Evolutionary conservation across 345 rosid species (phyloP), one percentile per base, ranked within the genome.

Genomic region (Pistacia vera): DNA sequence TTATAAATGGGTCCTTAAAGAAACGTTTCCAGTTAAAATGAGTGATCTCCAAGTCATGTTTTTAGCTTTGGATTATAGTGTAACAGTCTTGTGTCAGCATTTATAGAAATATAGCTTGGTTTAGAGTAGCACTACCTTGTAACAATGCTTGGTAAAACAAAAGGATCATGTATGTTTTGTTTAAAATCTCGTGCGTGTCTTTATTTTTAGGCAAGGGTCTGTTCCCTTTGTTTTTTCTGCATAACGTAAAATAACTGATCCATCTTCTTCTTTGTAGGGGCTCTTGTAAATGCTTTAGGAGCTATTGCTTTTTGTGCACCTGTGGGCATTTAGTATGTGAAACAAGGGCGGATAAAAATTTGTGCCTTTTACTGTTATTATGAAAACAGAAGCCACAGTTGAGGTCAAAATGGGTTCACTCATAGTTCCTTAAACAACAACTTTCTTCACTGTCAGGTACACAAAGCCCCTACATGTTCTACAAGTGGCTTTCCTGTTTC

Each of bases 271-370:
- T 63, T 30, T 84, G 68, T 46, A 95, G 99, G 98, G 60, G 97
- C 97, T 73, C 52, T 90, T 10, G 11, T 88, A 36, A 92, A 89
- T 86, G 91, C 91, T 66, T 67, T 91, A 75, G 97, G 96, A 86
- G 97, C 97, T 41, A 70, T 93, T 80, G 88, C 86, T 69, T 83
- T 96, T 86, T 98, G 97, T 22, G 92, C 97, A 75, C 98, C 97
- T 58, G 82, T 93, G 66, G 93, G 96, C 71, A 65, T 82, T 62
- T 86, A 86, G 97, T 93, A 90, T 69, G 92, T 89, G 68, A 56
- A 64, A 22, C 66, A 68, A 48, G 75, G 70, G 66, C 63, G 20
- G 33, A 64, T 74, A 20, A 25, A 14, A 22, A 52, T 74, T 41
- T 14, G 1, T 54, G 35, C 52, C 20, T 71, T 78, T 12, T 76